Base-by-base conservation (phyloP, 768 basidiomycete genomes). In the Leucosporidium yakuticum region DNA sequence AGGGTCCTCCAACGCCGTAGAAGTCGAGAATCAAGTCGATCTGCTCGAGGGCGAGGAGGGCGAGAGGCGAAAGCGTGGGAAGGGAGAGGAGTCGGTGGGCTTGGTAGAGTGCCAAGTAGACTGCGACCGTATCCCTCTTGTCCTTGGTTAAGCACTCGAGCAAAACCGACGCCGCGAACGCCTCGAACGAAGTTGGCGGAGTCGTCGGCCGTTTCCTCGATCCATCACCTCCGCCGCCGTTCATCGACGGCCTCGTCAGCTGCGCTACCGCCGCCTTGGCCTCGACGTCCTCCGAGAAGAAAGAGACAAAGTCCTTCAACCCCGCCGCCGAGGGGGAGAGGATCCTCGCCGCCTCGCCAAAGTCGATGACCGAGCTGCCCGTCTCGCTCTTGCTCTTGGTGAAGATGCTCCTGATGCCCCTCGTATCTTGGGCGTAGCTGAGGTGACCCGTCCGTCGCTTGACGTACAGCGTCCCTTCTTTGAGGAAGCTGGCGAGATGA, bases 401-500 rank as follows among this genome's bases (percentile, higher is more conserved):
- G 74, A 93, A 94, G 17, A 96, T 82, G 77, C 90, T 91, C 56
- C 92, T 84, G 74, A 91, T 94, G 14, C 95, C 95, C 71, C 90
- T 85, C 0, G 96, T 91, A 77, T 98, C 96, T 72, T 93, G 89
- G 7, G 87, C 88, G 76, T 98, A 99, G 76, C 90, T 90, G 55
- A 97, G 82, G 78, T 93, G 94, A 1, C 92, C 93, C 0, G 92
- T 89, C 32, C 91, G 84, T 23, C 94, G 87, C 78, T 97, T 95
- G 68, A 98, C 95, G 71, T 86, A 92, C 36, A 99, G 81, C 0
- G 90, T 95, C 73, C 92, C 88, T 66, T 83, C 88, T 44, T 82
- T 83, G 50, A 95, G 79, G 29, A 98, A 83, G 9, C 83, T 82
- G 56, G 84, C 83, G 59, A 85, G 85, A 77, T 95, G 88, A 20